phyloP scores from a whole-genome alignment of 345 rosid species.

The Mangifera indica region DNA sequence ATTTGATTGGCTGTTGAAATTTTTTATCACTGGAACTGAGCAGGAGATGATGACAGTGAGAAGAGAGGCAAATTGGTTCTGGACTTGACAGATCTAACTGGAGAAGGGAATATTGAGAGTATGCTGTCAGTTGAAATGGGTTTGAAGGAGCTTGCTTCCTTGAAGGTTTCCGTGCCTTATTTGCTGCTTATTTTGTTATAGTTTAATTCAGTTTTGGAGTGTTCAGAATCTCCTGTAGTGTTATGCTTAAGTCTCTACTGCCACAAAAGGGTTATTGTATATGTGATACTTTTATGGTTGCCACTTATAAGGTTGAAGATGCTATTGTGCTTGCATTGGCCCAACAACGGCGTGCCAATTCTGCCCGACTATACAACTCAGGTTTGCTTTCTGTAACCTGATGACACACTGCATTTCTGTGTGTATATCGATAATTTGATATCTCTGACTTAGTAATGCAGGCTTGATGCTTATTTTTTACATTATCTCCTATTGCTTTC shows the following conservation, averaged over 20 bases:
- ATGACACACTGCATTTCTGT: not conserved
- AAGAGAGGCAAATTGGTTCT: conserved; percentile 61
- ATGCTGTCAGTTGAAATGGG: conserved; percentile 99
- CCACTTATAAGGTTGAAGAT: conserved; percentile 74
- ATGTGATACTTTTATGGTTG: conserved; percentile 17
- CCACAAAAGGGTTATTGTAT: not conserved
- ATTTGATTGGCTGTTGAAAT: not conserved
- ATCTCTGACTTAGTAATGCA: not conserved
- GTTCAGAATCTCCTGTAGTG: not conserved
- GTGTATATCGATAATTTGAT: not conserved
- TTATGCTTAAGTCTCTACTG: not conserved
- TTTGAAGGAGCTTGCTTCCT: conserved; percentile 80
- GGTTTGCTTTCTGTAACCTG: conserved; percentile 42
- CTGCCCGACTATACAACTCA: conserved; percentile 56
- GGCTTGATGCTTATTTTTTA: conserved; percentile 15
- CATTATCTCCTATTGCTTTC: conserved; percentile 29
- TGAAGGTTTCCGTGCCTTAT: conserved; percentile 44
- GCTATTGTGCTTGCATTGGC: conserved; percentile 74
- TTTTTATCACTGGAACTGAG: conserved; percentile 8
- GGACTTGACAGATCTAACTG: conserved; percentile 84
- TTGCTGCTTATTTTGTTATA: not conserved
- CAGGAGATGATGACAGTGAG: conserved; percentile 68
- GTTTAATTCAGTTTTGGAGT: not conserved
- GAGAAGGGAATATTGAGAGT: conserved; percentile 97
- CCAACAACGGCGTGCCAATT: conserved; percentile 71